Base-by-base conservation (phyloP, 345 rosid species). In the Nasturtium officinale region DNA sequence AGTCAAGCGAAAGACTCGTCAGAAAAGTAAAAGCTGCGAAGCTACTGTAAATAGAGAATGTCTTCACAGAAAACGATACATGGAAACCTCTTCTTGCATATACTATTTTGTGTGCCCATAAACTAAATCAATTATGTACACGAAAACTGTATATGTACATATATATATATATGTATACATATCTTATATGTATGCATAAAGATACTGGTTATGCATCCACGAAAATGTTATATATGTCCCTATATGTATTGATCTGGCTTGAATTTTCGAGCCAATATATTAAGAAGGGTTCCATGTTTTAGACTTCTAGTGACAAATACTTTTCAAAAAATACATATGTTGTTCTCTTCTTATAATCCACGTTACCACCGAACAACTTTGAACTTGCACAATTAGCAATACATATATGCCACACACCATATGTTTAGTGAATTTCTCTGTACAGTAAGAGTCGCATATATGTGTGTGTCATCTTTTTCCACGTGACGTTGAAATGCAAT, bases 11-110 rank as follows among this genome's bases (percentile, higher is more conserved):
- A 71, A 52, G 62, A 52, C 17, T 71, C 15, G 53, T 20, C 56
- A 43, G 17, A 35, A 77, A 77, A 77, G 72, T 71, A 64, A 77
- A 77, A 77, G 80, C 77, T 77, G 61, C 53, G 20, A 48, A 42
- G 35, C 64, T 68, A 38, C 61, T 55, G 47, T 71, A 46, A 71
- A 63, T 65, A 77, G 38, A 63, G 67, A 77, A 77, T 64, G 76
- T 77, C 70, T 75, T 61, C 61, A 38, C 72, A 58, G 55, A 63
- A 64, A 48, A 56, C 67, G 58, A 64, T 70, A 47, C 67, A 77
- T 63, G 45, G 58, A 51, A 16, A 65, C 52, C 69, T 61, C 51
- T 69, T 53, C 38, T 50, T 18, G 50, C 32, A 74, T 59, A 23
- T 13, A 12, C 7, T 38, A 61, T n/a, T 46, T 33, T 33, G 12